phyloP scores from a whole-genome alignment of 805 yeast species.

The Ogataea allantospora region DNA sequence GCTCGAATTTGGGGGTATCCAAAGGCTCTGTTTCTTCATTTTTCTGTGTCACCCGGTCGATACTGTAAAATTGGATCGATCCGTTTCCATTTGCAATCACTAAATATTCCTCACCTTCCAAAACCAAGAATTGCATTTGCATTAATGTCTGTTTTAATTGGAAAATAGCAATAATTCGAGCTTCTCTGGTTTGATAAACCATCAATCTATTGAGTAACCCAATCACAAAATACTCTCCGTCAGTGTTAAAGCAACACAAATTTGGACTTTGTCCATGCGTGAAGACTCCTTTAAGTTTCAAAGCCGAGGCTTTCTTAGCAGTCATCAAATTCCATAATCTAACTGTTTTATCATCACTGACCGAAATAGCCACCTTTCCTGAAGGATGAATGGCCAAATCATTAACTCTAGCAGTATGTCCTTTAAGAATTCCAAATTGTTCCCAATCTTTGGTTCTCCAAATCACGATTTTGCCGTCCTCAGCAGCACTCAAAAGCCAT shows the following conservation, averaged over 20 bases:
- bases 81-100: constrained; percentile 76
- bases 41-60: constrained; percentile 21
- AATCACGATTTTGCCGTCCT: constrained; percentile 82
- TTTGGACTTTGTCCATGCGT: constrained; percentile 52
- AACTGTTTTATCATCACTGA: constrained; percentile 79
- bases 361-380: constrained; percentile 87
- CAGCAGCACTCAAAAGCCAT: constrained; percentile 90
- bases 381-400: constrained; percentile 88
- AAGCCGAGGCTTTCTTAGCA: constrained; percentile 83
- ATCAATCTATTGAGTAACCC: constrained; percentile 67
- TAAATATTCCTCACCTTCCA: constrained; percentile 53
- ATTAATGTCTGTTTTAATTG: constrained; percentile 57
- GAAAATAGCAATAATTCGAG: constrained; percentile 54
- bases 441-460: constrained; percentile 99
- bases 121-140: constrained; percentile 53
- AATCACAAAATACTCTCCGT: constrained; percentile 75
- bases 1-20: constrained; percentile 50
- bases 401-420: constrained; percentile 79
- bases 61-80: constrained; percentile 52
- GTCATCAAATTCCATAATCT: constrained; percentile 97
- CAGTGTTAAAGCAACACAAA: constrained; percentile 35
- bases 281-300: constrained; percentile 70
- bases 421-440: constrained; percentile 79
- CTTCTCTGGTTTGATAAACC: constrained; percentile 61
- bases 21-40: constrained; percentile 20